Conservation (phyloP, 768 basidiomycete genomes). For the Calocybe cyanea region DNA sequence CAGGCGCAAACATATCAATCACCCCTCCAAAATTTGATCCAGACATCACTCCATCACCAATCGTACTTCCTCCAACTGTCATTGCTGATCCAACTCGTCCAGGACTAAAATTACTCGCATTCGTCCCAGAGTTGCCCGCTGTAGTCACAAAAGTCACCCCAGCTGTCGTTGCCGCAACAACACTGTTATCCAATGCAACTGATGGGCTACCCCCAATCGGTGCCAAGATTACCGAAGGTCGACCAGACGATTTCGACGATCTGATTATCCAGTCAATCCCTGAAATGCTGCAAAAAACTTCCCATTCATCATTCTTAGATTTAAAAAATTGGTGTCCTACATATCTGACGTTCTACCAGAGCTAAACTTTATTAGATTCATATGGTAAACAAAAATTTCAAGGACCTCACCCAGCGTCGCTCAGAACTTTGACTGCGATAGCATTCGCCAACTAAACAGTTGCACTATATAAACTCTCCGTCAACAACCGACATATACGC, state of each 20-base stretch:
- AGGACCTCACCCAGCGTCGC: conserved; percentile 16
- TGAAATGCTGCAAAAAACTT: conserved; percentile 6
- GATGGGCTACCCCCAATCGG: conserved; percentile 19
- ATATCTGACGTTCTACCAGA: conserved; percentile 16
- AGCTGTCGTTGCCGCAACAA: conserved; percentile 10
- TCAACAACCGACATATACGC: not conserved
- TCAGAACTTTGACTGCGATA: conserved; percentile 23
- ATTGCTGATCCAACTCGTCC: conserved; percentile 10
- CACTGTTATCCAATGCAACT: conserved; percentile 16
- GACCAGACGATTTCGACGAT: conserved; percentile 7
- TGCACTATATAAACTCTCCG: too few species aligned
- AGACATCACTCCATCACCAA: conserved; percentile 6
- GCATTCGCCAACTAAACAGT: conserved; percentile 13
- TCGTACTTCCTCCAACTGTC: conserved; percentile 13
- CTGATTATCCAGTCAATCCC: conserved; percentile 15
- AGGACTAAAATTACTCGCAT: conserved; percentile 11
- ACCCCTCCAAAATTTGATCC: conserved; percentile 12
- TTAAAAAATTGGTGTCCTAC: conserved; percentile 3
- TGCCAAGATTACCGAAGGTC: conserved; percentile 18
- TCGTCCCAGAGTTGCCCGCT: conserved; percentile 10
- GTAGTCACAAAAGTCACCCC: conserved; percentile 8
- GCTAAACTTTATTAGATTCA: not conserved
- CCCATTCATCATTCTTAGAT: not conserved
- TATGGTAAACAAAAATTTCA: not conserved
- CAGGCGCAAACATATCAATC: conserved; percentile 15